Evolutionary conservation across 768 basidiomycete genomes (phyloP).

Genomic region (Neoboletus magnificus): DNA sequence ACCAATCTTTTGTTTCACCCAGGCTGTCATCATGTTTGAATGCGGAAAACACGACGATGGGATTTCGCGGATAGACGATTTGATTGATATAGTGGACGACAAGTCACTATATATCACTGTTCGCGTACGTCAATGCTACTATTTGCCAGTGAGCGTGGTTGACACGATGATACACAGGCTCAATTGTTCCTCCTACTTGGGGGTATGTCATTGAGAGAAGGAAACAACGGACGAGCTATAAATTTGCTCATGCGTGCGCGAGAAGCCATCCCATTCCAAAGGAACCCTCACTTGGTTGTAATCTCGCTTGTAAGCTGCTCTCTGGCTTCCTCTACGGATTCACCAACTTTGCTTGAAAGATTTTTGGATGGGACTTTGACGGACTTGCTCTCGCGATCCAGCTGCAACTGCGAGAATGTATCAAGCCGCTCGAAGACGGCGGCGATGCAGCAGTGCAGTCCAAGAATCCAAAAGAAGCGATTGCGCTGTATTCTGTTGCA

Average conservation of each 20-base stretch:
- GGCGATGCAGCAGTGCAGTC: constrained; percentile 1
- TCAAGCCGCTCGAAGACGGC: not conserved
- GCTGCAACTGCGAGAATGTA: not conserved
- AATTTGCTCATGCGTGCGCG: not conserved
- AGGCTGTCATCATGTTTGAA: constrained; percentile 9
- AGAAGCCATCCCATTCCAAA: not conserved
- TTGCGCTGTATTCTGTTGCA: constrained; percentile 1
- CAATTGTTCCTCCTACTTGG: constrained; percentile 1
- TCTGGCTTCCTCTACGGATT: no score
- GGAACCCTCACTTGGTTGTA: not conserved
- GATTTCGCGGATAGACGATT: constrained; percentile 3
- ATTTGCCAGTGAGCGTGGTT: not conserved
- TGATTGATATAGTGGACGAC: not conserved
- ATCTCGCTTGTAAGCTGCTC: constrained; percentile 7
- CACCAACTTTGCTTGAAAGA: not conserved
- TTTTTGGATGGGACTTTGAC: constrained; percentile 17
- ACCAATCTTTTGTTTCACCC: not conserved
- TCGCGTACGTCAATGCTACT: not conserved
- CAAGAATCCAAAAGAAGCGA: not conserved
- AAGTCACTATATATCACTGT: not conserved
- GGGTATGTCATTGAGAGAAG: not conserved
- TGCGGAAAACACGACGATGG: constrained; percentile 4
- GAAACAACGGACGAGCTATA: not conserved
- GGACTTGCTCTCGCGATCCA: not conserved
- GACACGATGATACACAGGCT: not conserved